Evolutionary conservation across 768 basidiomycete genomes (phyloP), one percentile per base, ranked within the genome.

Genomic region (Phlebiopsis gigantea): DNA sequence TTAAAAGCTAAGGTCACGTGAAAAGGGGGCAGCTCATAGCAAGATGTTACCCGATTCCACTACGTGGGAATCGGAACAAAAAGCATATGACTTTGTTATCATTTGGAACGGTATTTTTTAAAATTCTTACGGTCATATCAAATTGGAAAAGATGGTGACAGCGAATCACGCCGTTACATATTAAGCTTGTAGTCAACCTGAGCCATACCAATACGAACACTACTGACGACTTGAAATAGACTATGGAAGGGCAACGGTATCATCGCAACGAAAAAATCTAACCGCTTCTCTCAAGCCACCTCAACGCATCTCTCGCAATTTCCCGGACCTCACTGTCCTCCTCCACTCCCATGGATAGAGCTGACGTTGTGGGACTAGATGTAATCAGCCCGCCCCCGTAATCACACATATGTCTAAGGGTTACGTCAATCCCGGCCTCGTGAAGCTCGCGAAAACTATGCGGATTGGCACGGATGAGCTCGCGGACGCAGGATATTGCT

Each of bases 241-340:
- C 34, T 39, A 39, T 12, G 12, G 34, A 39, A 39, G 17, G 8
- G 4, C 2, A 39, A 17, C 12, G 34, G 34, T 39, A 17, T n/a
- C n/a, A 9, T 9, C 34, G 17, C 34, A 12, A 39, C 8, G 8
- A 17, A 10, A 10, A 10, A 10, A 39, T 51, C 22, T 51, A 30
- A n/a, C 21, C 48, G 19, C 48, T 41, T 5, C 50, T 65, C 53
- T 78, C 77, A 53, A 79, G 68, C 56, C 71, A 66, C n/a, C 80
- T 78, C 66, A 89, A 63, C 50, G 86, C 83, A 44, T 71, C 66
- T 64, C 79, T 73, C 48, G 87, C 86, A 53, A 75, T 68, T 47
- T 76, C 77, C 52, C 81, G 76, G 17, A 86, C 81, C 57, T 85
- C 82, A 64, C 72, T 72, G 63, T 87, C 85, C 39, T 83, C 82